These are phyloP conservation scores for Aspergillus clavatus DNA, from an alignment of 2,329 filamentous ascomycete genomes.

Conservation along the genomic window DNA sequence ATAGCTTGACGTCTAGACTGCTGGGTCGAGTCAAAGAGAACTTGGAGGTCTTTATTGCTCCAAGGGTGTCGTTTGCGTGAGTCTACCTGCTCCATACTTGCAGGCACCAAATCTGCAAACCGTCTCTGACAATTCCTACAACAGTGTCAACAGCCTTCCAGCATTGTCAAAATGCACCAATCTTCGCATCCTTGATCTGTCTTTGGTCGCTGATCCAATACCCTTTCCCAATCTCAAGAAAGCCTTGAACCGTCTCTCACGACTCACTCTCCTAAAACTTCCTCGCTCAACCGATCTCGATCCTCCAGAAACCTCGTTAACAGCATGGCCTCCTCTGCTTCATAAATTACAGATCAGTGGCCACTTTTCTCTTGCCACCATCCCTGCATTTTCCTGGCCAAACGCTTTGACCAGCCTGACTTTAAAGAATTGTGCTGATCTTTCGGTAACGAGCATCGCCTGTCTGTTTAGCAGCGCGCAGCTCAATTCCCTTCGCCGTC, in stretches of 20 bases:
- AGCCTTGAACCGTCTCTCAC: constrained; percentile 44
- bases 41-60: constrained; percentile 53
- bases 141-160: constrained; percentile 51
- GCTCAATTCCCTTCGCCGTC: constrained; percentile 19
- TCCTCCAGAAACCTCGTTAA: constrained; percentile 5
- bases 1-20: constrained; percentile 53
- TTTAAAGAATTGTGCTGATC: constrained; percentile 22
- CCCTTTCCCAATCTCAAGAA: constrained; percentile 47
- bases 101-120: not conserved
- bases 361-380: constrained; percentile 14
- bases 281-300: constrained; percentile 30
- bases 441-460: constrained; percentile 20
- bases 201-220: constrained; percentile 49
- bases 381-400: constrained; percentile 27
- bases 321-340: constrained; percentile 26
- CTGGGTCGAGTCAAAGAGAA: constrained; percentile 50
- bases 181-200: constrained; percentile 49
- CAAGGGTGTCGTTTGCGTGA: constrained; percentile 54
- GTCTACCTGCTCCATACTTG: no score
- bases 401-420: constrained; percentile 21
- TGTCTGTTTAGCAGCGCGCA: constrained; percentile 22
- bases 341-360: constrained; percentile 23
- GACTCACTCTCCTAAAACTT: constrained; percentile 44
- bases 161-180: constrained; percentile 52
- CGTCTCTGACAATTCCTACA: not conserved